Conservation (phyloP, 164 flowering plant genomes). For the Pachysandra terminalis region DNA sequence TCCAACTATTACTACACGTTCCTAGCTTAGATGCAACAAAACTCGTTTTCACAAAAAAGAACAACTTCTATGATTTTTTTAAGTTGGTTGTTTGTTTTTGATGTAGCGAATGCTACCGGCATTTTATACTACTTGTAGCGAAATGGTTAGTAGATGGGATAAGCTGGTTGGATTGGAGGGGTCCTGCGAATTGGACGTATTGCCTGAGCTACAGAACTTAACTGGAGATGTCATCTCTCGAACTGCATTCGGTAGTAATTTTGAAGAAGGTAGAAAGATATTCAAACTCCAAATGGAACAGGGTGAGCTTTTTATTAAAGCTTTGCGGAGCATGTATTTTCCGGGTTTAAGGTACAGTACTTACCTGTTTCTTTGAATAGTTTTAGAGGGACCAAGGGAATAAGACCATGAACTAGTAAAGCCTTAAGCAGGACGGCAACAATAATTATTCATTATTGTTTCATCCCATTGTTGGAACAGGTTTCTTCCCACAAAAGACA, state of each 20-base stretch:
- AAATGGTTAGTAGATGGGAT: constrained; percentile 4
- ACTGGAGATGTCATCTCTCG: constrained; percentile 5
- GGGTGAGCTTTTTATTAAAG: neutral
- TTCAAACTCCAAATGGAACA: constrained; percentile 9
- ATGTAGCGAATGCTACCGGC: neutral
- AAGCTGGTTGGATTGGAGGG: neutral
- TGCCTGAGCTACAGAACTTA: neutral
- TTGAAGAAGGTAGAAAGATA: neutral
- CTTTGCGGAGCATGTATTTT: neutral
- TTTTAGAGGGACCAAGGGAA: neutral
- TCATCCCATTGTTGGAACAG: constrained; percentile 14
- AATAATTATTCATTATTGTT: neutral
- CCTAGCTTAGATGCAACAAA: too few relatives aligned
- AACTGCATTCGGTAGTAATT: constrained; percentile 7
- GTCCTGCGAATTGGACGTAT: constrained; percentile 3
- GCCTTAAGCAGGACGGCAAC: too few relatives aligned
- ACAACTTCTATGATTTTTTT: too few relatives aligned
- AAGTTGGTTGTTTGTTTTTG: neutral
- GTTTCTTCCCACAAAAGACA: constrained; percentile 46
- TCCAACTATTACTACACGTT: too few relatives aligned
- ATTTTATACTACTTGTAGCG: neutral
- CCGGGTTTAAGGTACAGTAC: neutral
- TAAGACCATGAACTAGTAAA: neutral
- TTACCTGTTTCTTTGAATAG: neutral
- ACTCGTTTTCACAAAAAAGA: too few relatives aligned